Evolutionary conservation across 2,329 filamentous ascomycete genomes (phyloP).

Genomic region (Torrubiella hemipterigena): DNA sequence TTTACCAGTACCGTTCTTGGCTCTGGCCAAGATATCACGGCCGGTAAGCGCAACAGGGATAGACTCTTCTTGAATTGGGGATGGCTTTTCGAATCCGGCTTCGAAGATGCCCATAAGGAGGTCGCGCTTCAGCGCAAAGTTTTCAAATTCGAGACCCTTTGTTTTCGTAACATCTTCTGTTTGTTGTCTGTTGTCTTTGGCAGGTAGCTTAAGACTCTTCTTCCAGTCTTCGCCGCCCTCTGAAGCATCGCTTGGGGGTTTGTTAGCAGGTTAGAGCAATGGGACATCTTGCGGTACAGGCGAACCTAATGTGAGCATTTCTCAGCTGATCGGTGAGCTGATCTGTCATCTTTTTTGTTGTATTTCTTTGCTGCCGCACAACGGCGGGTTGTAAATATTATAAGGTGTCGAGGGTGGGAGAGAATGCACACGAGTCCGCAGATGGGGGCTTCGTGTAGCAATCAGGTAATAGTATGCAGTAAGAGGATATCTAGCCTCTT

Average conservation of each 20-base stretch:
- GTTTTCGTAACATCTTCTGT: constrained; percentile 98
- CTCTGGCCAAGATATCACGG: constrained; percentile 86
- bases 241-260: constrained; percentile 29
- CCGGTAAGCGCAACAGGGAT: constrained; percentile 94
- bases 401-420: no score
- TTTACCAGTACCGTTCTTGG: constrained; percentile 98
- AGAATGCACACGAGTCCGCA: no score
- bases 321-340: constrained; percentile 32
- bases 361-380: no score
- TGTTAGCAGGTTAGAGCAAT: no score
- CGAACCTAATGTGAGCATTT: constrained; percentile 28
- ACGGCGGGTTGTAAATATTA: no score
- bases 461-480: no score
- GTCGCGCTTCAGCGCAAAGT: constrained; percentile 89
- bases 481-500: no score
- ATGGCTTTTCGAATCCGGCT: constrained; percentile 96
- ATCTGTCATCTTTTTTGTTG: constrained; percentile 23
- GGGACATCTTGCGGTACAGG: neutral
- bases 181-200: constrained; percentile 66
- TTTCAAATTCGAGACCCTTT: constrained; percentile 94
- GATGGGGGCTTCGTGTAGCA: no score
- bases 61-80: constrained; percentile 97
- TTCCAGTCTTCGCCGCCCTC: constrained; percentile 56
- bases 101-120: constrained; percentile 99
- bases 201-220: constrained; percentile 56